Evolutionary conservation across 106 monocot species (phyloP).

Genomic region (Vanilla planifolia): DNA sequence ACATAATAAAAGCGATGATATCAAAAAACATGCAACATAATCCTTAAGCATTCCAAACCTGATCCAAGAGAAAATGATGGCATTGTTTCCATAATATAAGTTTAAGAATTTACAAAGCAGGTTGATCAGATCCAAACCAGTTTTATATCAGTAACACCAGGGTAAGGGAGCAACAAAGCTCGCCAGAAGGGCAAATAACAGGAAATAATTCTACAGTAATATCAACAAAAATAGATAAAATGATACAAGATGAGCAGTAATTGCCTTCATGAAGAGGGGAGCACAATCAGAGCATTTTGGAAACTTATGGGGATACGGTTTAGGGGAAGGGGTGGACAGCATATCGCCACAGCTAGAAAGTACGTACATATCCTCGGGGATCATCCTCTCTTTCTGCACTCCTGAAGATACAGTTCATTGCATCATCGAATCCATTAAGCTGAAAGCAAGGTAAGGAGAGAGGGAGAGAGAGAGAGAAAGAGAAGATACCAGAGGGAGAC

Average conservation of each 20-base stretch:
- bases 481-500: conserved; percentile 77
- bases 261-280: conserved; percentile 89
- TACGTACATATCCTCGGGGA: conserved; percentile 90
- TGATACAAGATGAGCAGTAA: background rate
- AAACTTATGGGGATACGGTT: conserved; percentile 55
- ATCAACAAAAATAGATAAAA: background rate
- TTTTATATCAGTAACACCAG: too few relatives aligned
- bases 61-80: background rate
- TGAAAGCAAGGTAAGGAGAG: background rate
- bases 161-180: too few relatives aligned
- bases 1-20: background rate
- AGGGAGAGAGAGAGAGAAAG: background rate
- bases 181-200: too few relatives aligned
- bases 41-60: background rate
- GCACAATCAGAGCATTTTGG: conserved; percentile 91
- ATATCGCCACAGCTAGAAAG: conserved; percentile 47
- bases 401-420: conserved; percentile 24
- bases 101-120: too few relatives aligned
- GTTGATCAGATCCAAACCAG: too few relatives aligned
- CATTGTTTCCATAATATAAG: too few relatives aligned
- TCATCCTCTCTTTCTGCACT: conserved; percentile 99
- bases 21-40: background rate
- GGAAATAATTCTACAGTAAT: too few relatives aligned
- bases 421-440: background rate
- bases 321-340: conserved; percentile 38